phyloP scores from a whole-genome alignment of 2,329 filamentous ascomycete genomes.

The Biscogniauxia sp. region DNA sequence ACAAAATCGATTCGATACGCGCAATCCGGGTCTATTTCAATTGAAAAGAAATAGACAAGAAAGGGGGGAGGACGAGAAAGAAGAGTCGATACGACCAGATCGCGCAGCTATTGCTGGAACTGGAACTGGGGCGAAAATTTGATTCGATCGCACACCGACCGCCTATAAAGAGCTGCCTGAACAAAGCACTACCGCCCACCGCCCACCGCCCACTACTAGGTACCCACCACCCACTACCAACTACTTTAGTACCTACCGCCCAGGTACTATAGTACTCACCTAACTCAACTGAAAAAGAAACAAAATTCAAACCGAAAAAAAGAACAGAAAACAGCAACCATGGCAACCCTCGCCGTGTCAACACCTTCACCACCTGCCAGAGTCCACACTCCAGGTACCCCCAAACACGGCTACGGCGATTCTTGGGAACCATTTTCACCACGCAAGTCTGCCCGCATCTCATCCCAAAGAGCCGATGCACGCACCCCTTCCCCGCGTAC shows the following conservation, averaged over 20 bases:
- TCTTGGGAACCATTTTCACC: conserved; percentile 71
- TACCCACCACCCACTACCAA: not conserved
- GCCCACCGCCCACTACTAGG: not conserved
- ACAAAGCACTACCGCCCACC: not conserved
- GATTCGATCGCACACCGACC: not conserved
- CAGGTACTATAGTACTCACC: no score
- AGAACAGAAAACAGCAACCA: not conserved
- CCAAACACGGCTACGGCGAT: conserved; percentile 65
- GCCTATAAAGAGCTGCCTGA: not conserved
- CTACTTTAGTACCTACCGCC: not conserved
- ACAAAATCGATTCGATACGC: not conserved
- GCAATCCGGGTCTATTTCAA: not conserved
- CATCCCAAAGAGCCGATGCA: conserved; percentile 51
- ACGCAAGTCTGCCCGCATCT: conserved; percentile 66
- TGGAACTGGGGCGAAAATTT: not conserved
- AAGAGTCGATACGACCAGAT: not conserved
- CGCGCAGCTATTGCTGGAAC: not conserved
- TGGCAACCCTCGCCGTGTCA: conserved; percentile 33
- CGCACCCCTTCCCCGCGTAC: conserved; percentile 55
- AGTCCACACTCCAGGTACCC: conserved; percentile 66
- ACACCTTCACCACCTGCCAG: conserved; percentile 61
- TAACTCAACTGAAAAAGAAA: no score
- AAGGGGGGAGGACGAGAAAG: not conserved
- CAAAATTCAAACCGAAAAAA: not conserved
- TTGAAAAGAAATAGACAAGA: not conserved